Base-by-base conservation (phyloP, 805 yeast genomes). In the Teunomyces pallodes region DNA sequence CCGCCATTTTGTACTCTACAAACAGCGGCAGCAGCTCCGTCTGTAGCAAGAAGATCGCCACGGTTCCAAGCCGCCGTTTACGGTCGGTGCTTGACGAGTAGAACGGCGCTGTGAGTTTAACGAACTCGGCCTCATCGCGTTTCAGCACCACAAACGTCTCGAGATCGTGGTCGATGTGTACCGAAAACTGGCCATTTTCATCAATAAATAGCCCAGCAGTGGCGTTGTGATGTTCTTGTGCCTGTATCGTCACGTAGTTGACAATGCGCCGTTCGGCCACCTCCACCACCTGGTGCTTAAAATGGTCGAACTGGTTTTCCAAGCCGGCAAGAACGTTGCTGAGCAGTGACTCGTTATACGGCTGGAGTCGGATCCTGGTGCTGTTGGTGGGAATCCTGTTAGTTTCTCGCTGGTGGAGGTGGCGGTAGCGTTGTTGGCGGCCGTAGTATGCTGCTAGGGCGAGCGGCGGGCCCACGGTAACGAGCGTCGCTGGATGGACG, bases 401-500 rank as follows among this genome's bases (percentile, higher is more conserved):
- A 12, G 65, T 47, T 49, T 64, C 64, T 2, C 40, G 28, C 13
- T 40, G 26, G 44, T 52, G 54, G 17, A 45, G 42, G 8, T 43
- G 41, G 17, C 57, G 54, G 30, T 53, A 47, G 39, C 48, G 46
- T n/a, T 49, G 44, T 24, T 54, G 52, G 44, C 56, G 56, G 4
- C 49, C 53, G 38, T 54, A 70, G 54, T 59, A 68, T 2, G 61
- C 56, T 0, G 61, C 69, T 2, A 69, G 54, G 0, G 59, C 58
- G 3, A 62, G 36, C 2, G 78, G 77, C 2, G 78, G 78, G 1
- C 61, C 66, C 8, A 68, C 49, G 1, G 76, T 71, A 10, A 69
- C 50, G 5, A 72, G 42, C 3, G 62, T 52, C 50, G 69, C 61
- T 5, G 74, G 75, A 49, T 70, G 75, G 2, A 72, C 39, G 46